A percentile compares a stretch with the other conserved stretches of the same genome.
Evolutionary conservation across 2,329 filamentous ascomycete genomes (phyloP).

Genomic region (Cercospora berteroae): DNA sequence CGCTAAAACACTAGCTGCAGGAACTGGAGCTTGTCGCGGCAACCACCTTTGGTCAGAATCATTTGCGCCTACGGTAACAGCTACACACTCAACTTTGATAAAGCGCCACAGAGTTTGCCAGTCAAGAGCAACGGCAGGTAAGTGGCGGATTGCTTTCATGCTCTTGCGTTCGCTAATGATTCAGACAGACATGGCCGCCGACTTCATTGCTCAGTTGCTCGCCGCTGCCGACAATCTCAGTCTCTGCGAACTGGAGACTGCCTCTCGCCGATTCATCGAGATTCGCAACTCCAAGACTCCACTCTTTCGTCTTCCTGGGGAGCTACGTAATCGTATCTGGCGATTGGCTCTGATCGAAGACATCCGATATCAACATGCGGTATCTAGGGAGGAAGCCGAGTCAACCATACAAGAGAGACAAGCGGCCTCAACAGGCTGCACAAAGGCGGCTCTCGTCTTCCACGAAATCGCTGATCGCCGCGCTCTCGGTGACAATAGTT

Average conservation of each 20-base stretch:
- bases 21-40: not conserved
- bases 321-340: slow-evolving; percentile 6
- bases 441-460: too few relatives aligned
- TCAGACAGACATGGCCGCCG: not conserved
- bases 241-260: not conserved
- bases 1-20: not conserved
- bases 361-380: not conserved
- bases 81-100: not conserved
- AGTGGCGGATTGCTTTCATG: not conserved
- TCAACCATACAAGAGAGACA: not conserved
- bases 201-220: not conserved
- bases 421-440: not conserved
- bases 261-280: not conserved
- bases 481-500: too few relatives aligned
- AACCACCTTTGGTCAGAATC: not conserved
- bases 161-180: not conserved
- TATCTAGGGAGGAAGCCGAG: not conserved
- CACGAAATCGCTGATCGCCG: not conserved
- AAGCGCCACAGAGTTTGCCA: not conserved
- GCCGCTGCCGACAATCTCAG: not conserved
- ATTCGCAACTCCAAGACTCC: slow-evolving; percentile 1
- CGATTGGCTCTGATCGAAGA: not conserved
- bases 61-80: too few relatives aligned
- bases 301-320: slow-evolving; percentile 2
- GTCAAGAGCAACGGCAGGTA: not conserved